Evolutionary conservation across 2,329 filamentous ascomycete species (phyloP), one percentile per base, ranked within the genome.

Genomic region (Paracoccidioides brasiliensis): DNA sequence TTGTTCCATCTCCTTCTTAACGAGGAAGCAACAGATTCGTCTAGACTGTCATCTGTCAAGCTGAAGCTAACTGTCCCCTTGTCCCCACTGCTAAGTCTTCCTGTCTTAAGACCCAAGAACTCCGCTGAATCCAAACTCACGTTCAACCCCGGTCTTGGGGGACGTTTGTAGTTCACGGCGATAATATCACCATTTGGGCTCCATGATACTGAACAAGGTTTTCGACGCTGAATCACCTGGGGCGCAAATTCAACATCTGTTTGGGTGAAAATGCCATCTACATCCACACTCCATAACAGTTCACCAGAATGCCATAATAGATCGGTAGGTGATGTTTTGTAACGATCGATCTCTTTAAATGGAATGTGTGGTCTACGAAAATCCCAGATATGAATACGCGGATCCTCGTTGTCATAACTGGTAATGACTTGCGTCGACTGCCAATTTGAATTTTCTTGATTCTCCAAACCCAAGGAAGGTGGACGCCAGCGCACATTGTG

Each of bases 261-360:
- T 64, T 85, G 82, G 15, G 80, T 76, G 59, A 85, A 84, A 8
- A 77, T 73, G 12, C 82, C 82, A 57, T 80, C 77, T 49, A 77
- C 74, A 5, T 80, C 80, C 44, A 83, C 81, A 10, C 80, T 82
- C 82, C 82, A 85, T 41, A 85, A 70, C 5, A 81, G 70, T 64
- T 84, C 80, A 66, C 81, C 79, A 52, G 80, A 82, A 62, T 80
- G 80, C 82, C 76, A 85, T 14, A 84, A 72, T 65, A 85, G 70
- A 61, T 84, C 82, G 30, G 79, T 77, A 22, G 80, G 76, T 14
- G 78, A 74, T 4, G 73, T 75, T 50, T 74, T 70, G 62, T 81
- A 80, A 55, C 76, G 76, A 63, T 77, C 74, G 59, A 84, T 75
- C 62, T 83, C 81, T 44, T 79, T 75, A 62, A 80, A 83, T 0